Base-by-base conservation (phyloP, 164 flowering plant species). In the Piper longum region DNA sequence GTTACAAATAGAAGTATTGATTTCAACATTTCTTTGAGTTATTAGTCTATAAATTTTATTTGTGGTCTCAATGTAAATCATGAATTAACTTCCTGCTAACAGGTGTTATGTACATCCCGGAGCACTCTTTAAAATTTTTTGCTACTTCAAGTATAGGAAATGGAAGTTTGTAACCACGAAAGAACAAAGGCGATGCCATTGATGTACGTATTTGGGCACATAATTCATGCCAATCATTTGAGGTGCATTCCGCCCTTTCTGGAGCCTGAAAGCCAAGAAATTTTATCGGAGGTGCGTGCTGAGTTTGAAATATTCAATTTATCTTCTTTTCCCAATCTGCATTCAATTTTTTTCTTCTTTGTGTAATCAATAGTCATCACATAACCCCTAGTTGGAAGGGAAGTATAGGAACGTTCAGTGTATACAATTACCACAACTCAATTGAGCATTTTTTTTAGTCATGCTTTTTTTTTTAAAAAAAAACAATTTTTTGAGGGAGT, bases 141-240 rank as follows among this genome's bases (percentile, higher is more conserved):
- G 88, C 98, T 42, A 85, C 88, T 64, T 84, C 96, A 55, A 89
- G 95, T 76, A 71, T 86, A 67, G 81, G 88, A 45, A 80, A 86
- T 2, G 91, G 87, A 64, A 79, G 86, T 26, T 16, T 71, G 16
- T 91, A 81, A 71, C 12, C 13, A 26, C 36, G 36, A 26, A 26
- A 26, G 36, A 26, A 26, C 36, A 26, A 26, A 0, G 36, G 12
- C 52, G 14, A 5, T 48, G 36, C 36, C 14, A 48, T 12, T 5
- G 2, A 2, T 9, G 3, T 48, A 48, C 3, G 52, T 48, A 9
- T 48, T 5, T 48, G 52, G 52, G 3, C 7, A 57, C 39, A 44
- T 19, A 18, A 66, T 11, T 60, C 56, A 40, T 54, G 16, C 40
- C 39, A 6, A 56, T 56, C 11, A 26, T 4, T 19, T 16, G 36